These are phyloP conservation scores for Citrus cavaleriei DNA, from an alignment of 345 rosid species.

Conservation along the genomic window DNA sequence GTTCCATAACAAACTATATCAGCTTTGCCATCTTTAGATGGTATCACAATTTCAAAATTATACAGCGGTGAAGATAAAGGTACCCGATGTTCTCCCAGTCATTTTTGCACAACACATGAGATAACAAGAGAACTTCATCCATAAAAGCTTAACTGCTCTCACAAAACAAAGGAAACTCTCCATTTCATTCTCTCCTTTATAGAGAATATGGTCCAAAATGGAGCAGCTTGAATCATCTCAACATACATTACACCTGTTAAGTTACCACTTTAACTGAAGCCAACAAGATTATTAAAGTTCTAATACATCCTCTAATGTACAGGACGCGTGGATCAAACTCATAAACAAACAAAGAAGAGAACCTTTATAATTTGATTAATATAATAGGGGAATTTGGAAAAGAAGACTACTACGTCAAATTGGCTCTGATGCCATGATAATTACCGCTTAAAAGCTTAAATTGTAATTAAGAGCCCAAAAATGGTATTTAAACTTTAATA, in stretches of 20 bases:
- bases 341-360: background rate
- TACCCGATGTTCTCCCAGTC: background rate
- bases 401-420: background rate
- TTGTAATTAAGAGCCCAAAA: background rate
- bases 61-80: background rate
- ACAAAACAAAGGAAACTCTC: background rate
- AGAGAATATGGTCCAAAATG: background rate
- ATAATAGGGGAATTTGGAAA: background rate
- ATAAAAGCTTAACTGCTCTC: background rate
- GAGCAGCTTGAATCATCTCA: background rate
- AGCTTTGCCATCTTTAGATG: background rate
- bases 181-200: background rate
- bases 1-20: background rate
- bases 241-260: background rate
- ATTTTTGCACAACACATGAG: background rate
- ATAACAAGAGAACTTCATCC: background rate
- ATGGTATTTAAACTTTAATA: background rate
- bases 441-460: background rate
- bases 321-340: background rate
- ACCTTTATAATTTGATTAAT: background rate
- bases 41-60: background rate
- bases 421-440: background rate
- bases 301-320: background rate
- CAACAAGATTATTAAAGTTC: background rate
- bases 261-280: background rate